phyloP scores from a whole-genome alignment of 768 basidiomycete species.

The Termitomyces sp. region DNA sequence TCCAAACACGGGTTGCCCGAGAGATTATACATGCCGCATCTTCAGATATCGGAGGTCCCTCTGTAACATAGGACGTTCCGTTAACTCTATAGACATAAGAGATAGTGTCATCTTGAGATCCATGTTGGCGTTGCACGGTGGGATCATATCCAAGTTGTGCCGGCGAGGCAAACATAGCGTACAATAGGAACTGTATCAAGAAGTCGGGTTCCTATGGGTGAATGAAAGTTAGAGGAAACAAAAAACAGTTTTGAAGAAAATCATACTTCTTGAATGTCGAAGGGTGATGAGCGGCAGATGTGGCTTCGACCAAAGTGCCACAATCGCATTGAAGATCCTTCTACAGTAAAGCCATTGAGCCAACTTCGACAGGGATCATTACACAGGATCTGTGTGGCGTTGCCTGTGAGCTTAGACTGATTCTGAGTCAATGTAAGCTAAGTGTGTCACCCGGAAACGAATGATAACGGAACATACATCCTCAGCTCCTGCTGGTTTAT shows the following conservation, averaged over 20 bases:
- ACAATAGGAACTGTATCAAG: background rate
- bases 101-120: background rate
- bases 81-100: background rate
- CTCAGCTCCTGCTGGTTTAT: background rate
- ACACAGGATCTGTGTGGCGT: background rate
- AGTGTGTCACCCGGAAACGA: background rate
- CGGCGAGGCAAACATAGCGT: background rate
- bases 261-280: background rate
- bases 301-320: background rate
- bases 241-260: too few species aligned
- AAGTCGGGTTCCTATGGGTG: background rate
- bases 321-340: background rate
- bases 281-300: background rate
- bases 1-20: background rate
- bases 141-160: background rate
- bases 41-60: background rate
- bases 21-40: background rate
- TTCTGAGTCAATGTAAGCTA: background rate
- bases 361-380: background rate
- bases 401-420: background rate
- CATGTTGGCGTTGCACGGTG: background rate
- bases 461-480: background rate
- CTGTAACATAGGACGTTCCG: background rate
- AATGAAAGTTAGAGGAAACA: too few species aligned
- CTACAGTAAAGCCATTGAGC: background rate